phyloP scores from a whole-genome alignment of 2,329 filamentous ascomycete genomes.

The Colletotrichum coccodes region DNA sequence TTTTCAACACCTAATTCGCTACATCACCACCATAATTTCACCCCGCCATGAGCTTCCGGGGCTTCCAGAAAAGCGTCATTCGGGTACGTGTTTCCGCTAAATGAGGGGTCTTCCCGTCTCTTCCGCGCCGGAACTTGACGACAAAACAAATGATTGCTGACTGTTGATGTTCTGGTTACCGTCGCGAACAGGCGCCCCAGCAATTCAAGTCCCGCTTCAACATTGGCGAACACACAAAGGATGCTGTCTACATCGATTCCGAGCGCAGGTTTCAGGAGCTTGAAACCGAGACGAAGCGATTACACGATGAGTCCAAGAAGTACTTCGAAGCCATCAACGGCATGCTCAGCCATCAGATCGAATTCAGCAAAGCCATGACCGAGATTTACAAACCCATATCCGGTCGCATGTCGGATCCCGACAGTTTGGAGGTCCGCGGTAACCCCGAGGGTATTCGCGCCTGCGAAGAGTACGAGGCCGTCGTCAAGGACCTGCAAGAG shows the following conservation, averaged over 20 bases:
- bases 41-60: conserved; percentile 90
- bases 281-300: conserved; percentile 94
- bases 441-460: conserved; percentile 94
- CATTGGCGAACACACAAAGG: conserved; percentile 94
- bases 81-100: conserved; percentile 66
- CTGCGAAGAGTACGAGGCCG: conserved; percentile 94
- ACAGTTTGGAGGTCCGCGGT: conserved; percentile 81
- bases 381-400: conserved; percentile 99
- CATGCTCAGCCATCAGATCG: conserved; percentile 98
- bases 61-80: conserved; percentile 88
- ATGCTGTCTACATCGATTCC: conserved; percentile 93
- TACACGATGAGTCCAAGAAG: conserved; percentile 96
- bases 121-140: conserved; percentile 9
- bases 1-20: conserved; percentile 5
- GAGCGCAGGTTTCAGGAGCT: conserved; percentile 94
- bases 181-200: conserved; percentile 77
- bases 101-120: conserved; percentile 28
- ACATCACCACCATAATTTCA: conserved; percentile 27
- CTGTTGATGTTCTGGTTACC: conserved; percentile 1
- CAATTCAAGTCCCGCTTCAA: conserved; percentile 93
- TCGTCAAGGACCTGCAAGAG: conserved; percentile 90
- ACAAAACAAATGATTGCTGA: conserved; percentile 21
- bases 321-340: conserved; percentile 98
- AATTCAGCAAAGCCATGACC: conserved; percentile 94
- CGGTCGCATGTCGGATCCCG: conserved; percentile 92